Base-by-base conservation (phyloP, 129 eudicot species). In the Arctium lappa region DNA sequence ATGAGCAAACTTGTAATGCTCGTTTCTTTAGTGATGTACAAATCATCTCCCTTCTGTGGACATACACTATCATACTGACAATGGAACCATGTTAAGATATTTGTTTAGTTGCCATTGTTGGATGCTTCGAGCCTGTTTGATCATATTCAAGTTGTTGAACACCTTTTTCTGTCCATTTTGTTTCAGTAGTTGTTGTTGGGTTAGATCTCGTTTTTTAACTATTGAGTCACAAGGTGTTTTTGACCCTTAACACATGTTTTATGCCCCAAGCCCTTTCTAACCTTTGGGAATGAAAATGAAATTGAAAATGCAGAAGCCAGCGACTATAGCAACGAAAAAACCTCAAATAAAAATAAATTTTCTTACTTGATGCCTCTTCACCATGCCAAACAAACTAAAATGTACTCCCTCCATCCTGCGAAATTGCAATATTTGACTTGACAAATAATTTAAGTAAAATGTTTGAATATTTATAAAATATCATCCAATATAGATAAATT, bases 401-500 rank as follows among this genome's bases (percentile, higher is more conserved):
- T n/a, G 15, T 63, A 63, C 70, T 22, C 70, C 70, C 70, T 63
- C 70, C 70, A 63, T 63, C 70, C 70, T 63, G 70, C 70, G 33
- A 63, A 63, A 63, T 63, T 63, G 70, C 70, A 63, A 63, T 56
- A 5, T 63, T 63, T 63, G 70, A 63, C 70, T 27, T n/a, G 70
- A 27, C 70, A 63, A 32, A 22, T 63, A 63, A 27, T 63, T 63
- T 63, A 63, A 63, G 31, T 22, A 66, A 66, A 18, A 27, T 13
- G 2, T 66, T 66, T 66, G 70, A 65, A n/a, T 65, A 65, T 22
- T 22, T 65, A 27, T 65, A 27, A 18, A 65, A 27, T 65, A 27
- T 65, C 70, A 65, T 65, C 32, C 34, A 66, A 27, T 66, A 4
- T 6, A 66, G 32, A 66, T 18, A 66, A 66, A 66, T 66, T 8